A percentile compares a stretch with the other conserved stretches of the same genome.
phyloP scores from a whole-genome alignment of 2,329 filamentous ascomycete genomes.

The Herpotrichia juniperi region DNA sequence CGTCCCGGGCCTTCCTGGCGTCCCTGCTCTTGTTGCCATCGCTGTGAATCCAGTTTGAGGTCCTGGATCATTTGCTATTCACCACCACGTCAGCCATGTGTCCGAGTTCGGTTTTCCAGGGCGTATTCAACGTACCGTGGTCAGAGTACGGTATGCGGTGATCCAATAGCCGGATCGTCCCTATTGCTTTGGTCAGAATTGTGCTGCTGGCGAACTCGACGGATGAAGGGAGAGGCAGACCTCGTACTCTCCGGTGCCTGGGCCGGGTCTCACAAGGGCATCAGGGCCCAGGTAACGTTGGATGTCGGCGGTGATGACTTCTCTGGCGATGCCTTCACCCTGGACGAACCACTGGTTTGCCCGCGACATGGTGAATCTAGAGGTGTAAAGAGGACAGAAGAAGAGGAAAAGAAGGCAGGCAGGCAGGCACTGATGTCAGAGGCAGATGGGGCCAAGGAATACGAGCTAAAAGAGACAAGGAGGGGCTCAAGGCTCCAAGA shows the following conservation, averaged over 20 bases:
- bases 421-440: constrained; percentile 47
- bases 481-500: constrained; percentile 39
- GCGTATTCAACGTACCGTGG: constrained; percentile 48
- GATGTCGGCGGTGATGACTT: constrained; percentile 60
- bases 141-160: constrained; percentile 57
- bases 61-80: constrained; percentile 56
- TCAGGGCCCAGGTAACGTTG: constrained; percentile 58
- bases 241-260: constrained; percentile 52
- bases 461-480: constrained; percentile 36
- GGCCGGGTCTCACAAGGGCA: constrained; percentile 56
- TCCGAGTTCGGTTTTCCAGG: not conserved
- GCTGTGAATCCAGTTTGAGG: constrained; percentile 54
- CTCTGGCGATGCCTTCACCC: constrained; percentile 57
- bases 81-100: constrained; percentile 23
- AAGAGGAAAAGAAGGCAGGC: constrained; percentile 43
- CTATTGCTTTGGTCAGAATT: constrained; percentile 29
- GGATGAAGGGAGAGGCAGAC: constrained; percentile 37
- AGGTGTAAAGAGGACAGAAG: constrained; percentile 25
- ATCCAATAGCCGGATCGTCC: constrained; percentile 58
- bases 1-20: constrained; percentile 45
- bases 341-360: constrained; percentile 57
- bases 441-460: constrained; percentile 40
- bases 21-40: constrained; percentile 48
- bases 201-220: constrained; percentile 5
- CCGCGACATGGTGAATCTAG: constrained; percentile 36